phyloP scores from a whole-genome alignment of 2,329 filamentous ascomycete genomes.

The Sodiomyces alkalinus region DNA sequence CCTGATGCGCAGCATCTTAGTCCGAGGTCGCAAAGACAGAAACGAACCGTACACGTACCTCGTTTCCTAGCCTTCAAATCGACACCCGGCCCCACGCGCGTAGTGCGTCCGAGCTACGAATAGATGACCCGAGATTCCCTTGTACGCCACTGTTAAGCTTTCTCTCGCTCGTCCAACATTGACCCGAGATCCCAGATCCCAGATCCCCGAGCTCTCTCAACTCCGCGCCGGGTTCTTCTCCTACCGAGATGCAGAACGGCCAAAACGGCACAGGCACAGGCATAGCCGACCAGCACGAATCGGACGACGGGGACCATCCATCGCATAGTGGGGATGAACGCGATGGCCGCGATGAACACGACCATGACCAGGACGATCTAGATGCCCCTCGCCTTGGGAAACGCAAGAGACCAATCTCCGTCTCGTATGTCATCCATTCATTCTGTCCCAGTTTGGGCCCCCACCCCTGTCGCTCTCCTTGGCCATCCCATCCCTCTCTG shows the following conservation, averaged over 20 bases:
- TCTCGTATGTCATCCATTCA: slow-evolving; percentile 32
- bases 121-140: slow-evolving; percentile 8
- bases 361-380: slow-evolving; percentile 27
- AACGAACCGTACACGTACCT: no score
- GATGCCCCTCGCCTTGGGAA: slow-evolving; percentile 32
- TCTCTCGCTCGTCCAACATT: slow-evolving; percentile 24
- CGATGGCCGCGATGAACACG: slow-evolving; percentile 27
- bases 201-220: not conserved
- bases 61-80: no score
- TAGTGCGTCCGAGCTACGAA: no score
- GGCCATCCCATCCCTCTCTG: slow-evolving; percentile 1
- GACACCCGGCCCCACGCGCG: no score
- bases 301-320: slow-evolving; percentile 28
- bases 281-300: slow-evolving; percentile 26
- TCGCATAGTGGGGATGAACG: slow-evolving; percentile 27
- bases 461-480: slow-evolving; percentile 2
- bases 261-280: no score
- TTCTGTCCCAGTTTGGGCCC: slow-evolving; percentile 1
- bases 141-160: slow-evolving; percentile 3
- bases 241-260: slow-evolving; percentile 1
- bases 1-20: no score
- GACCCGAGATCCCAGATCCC: slow-evolving; percentile 20
- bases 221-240: not conserved
- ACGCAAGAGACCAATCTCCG: slow-evolving; percentile 44
- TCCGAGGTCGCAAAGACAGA: no score